Conservation (phyloP, 306 rosid species). For the Cucumis melo region DNA sequence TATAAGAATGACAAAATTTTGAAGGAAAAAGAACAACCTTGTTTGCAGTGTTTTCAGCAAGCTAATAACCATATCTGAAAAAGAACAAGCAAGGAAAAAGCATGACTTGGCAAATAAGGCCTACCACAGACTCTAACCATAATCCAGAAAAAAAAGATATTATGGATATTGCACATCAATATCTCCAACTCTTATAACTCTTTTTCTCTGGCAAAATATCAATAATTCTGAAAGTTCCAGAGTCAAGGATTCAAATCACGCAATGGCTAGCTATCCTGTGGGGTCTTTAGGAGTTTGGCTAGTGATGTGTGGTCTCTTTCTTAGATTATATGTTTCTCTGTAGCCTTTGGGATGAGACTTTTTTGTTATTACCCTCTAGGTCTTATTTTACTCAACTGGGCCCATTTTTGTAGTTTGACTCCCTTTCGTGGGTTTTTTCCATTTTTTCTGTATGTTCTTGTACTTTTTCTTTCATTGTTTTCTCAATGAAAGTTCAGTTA, state of each 20-base stretch:
- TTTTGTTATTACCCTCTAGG: not conserved
- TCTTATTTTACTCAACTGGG: not conserved
- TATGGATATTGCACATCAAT: not conserved
- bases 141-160: too few species aligned
- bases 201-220: too few species aligned
- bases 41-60: constrained; percentile 69
- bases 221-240: too few species aligned
- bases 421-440: too few species aligned
- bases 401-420: not conserved
- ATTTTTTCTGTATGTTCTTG: too few species aligned
- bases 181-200: not conserved
- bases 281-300: not conserved
- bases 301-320: not conserved
- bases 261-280: not conserved
- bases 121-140: too few species aligned
- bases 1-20: not conserved
- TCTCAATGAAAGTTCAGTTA: not conserved
- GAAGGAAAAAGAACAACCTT: constrained; percentile 31
- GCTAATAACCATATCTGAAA: too few species aligned
- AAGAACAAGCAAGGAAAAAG: too few species aligned
- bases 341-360: too few species aligned
- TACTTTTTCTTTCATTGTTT: not conserved
- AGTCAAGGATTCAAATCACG: not conserved
- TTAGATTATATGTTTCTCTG: too few species aligned
- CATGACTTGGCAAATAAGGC: not conserved